Conservation (phyloP, 345 rosid species). For the Theobroma cacao region DNA sequence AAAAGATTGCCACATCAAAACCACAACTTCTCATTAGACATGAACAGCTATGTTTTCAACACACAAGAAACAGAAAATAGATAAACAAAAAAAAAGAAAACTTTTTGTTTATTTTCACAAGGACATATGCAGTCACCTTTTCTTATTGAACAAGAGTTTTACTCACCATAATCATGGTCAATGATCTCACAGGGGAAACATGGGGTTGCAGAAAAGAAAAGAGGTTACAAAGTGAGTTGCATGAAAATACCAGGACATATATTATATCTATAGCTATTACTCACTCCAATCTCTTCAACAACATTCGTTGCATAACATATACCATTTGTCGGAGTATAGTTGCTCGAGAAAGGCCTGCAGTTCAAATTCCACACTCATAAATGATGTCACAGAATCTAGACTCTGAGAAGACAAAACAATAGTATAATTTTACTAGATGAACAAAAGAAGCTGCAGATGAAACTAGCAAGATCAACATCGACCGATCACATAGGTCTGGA, state of each 20-base stretch:
- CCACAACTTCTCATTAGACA: slow-evolving; percentile 9
- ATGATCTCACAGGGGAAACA: not conserved
- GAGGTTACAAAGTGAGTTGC: not conserved
- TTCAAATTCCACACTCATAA: slow-evolving; percentile 14
- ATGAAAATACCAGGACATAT: slow-evolving; percentile 6
- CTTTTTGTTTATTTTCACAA: not conserved
- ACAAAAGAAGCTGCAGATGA: slow-evolving; percentile 1
- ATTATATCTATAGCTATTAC: slow-evolving; percentile 22
- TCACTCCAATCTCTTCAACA: slow-evolving; percentile 68
- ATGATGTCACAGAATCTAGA: not conserved
- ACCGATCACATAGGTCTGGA: not conserved
- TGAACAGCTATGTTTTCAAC: not conserved
- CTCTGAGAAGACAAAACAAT: slow-evolving; percentile 8
- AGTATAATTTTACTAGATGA: not conserved
- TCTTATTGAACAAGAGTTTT: not conserved
- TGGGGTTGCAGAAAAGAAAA: slow-evolving; percentile 6
- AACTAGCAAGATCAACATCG: slow-evolving; percentile 17
- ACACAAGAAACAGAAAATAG: not conserved
- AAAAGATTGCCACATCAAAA: slow-evolving; percentile 12
- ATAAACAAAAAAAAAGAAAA: not conserved
- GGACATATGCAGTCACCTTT: not conserved
- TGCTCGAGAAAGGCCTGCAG: slow-evolving; percentile 60
- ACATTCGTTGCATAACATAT: slow-evolving; percentile 59
- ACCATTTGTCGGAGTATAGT: slow-evolving; percentile 39
- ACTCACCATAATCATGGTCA: not conserved